These are phyloP conservation scores for Citrus mangshanensis DNA, from an alignment of 345 rosid species.

Conservation along the genomic window DNA sequence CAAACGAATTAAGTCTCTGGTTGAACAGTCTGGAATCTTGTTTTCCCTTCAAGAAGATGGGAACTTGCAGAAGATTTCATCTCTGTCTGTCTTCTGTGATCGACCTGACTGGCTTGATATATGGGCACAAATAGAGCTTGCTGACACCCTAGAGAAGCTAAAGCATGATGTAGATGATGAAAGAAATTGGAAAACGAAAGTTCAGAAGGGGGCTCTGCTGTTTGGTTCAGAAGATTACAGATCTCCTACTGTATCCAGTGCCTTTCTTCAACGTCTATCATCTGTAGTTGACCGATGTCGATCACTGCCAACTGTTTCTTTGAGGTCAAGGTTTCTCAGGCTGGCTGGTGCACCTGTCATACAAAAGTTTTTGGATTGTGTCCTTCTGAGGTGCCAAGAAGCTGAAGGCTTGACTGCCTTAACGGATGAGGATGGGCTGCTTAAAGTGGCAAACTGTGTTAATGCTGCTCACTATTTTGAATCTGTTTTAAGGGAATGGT, in stretches of 20 bases:
- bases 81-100: constrained; percentile 81
- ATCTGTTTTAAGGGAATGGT: constrained; percentile 74
- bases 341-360: constrained; percentile 61
- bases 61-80: constrained; percentile 66
- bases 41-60: constrained; percentile 71
- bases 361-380: constrained; percentile 59
- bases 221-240: constrained; percentile 61
- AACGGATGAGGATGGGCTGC: constrained; percentile 71
- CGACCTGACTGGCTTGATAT: constrained; percentile 86
- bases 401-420: constrained; percentile 94
- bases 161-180: constrained; percentile 55
- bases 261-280: constrained; percentile 51
- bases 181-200: constrained; percentile 70
- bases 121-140: constrained; percentile 86
- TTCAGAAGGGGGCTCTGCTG: constrained; percentile 47
- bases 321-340: constrained; percentile 73
- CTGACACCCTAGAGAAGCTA: constrained; percentile 59
- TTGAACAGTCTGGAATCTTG: constrained; percentile 71
- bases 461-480: constrained; percentile 70
- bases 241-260: constrained; percentile 62
- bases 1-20: constrained; percentile 63
- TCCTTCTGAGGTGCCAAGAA: constrained; percentile 79
- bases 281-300: constrained; percentile 64
- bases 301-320: constrained; percentile 51
- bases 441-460: constrained; percentile 68